Evolutionary conservation across 208 protist genomes (phyloP).

Genomic region (Leishmania major): DNA sequence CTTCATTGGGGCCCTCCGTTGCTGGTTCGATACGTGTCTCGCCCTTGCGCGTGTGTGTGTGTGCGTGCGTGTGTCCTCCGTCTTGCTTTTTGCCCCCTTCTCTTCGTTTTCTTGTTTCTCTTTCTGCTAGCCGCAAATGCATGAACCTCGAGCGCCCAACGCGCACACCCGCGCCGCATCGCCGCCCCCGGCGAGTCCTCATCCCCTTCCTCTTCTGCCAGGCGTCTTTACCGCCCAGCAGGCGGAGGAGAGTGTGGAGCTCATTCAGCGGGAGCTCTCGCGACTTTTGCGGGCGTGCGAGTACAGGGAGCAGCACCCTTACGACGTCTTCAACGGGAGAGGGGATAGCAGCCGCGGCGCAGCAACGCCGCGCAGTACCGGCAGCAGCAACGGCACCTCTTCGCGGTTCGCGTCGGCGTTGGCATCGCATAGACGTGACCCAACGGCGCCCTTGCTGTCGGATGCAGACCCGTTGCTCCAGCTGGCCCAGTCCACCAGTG

Average conservation of each 20-base stretch:
- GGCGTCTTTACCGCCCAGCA: conserved; percentile 12
- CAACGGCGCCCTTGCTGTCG: neutral
- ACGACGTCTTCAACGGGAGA: neutral
- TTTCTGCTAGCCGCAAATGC: neutral
- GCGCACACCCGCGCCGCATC: neutral
- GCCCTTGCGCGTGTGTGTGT: neutral
- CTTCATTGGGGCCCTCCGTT: neutral
- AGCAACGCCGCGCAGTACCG: neutral
- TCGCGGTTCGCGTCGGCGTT: neutral
- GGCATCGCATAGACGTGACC: neutral
- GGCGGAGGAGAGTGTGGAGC: conserved; percentile 31
- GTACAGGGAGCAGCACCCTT: conserved; percentile 45
- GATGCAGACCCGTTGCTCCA: neutral
- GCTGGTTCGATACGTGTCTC: neutral
- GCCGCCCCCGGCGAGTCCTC: neutral
- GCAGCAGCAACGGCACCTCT: neutral
- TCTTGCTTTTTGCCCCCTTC: conserved; percentile 7
- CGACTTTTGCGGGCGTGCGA: conserved; percentile 44
- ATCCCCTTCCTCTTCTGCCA: neutral
- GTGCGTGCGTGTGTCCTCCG: neutral
- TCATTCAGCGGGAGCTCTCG: conserved; percentile 38
- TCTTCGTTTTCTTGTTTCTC: neutral
- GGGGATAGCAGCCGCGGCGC: neutral
- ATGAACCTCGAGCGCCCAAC: neutral
- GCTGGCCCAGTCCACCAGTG: neutral